Evolutionary conservation across 768 basidiomycete species (phyloP).

Genomic region (Phanerochaete sordida): DNA sequence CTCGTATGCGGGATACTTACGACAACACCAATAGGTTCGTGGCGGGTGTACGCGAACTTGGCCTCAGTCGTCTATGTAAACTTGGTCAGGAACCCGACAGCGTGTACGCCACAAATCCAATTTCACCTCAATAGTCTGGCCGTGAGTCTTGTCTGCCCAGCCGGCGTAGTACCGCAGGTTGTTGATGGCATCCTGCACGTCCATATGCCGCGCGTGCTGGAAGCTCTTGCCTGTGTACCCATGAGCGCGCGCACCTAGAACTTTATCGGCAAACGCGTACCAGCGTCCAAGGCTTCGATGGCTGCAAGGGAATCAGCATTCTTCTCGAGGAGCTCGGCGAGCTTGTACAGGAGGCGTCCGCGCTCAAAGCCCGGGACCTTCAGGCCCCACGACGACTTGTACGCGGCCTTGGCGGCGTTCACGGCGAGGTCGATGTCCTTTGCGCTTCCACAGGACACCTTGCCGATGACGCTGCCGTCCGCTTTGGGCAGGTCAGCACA

Average conservation of each 20-base stretch:
- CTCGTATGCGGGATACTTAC: conserved; percentile 20
- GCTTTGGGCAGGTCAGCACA: background rate
- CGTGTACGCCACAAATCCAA: background rate
- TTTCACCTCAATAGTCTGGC: conserved; percentile 36
- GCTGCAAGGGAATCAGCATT: conserved; percentile 44
- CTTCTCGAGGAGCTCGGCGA: conserved; percentile 49
- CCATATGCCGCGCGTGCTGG: conserved; percentile 40
- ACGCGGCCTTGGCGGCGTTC: conserved; percentile 36
- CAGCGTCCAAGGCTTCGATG: conserved; percentile 50
- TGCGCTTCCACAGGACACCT: conserved; percentile 30
- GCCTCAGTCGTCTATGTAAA: conserved; percentile 35
- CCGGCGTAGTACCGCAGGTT: conserved; percentile 79
- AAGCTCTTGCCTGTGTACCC: conserved; percentile 47
- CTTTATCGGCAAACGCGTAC: conserved; percentile 28
- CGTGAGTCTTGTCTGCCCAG: conserved; percentile 80
- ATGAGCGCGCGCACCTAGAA: background rate
- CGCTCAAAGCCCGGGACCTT: conserved; percentile 39
- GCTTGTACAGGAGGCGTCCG: conserved; percentile 39
- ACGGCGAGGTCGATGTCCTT: conserved; percentile 48
- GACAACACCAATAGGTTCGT: conserved; percentile 60
- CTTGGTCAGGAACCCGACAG: background rate
- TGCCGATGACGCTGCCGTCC: conserved; percentile 21
- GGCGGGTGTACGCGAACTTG: conserved; percentile 65
- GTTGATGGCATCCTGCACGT: conserved; percentile 43
- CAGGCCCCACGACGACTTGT: conserved; percentile 46